These are phyloP conservation scores for Fusarium chaquense DNA, from an alignment of 2,329 filamentous ascomycete species.

Conservation along the genomic window DNA sequence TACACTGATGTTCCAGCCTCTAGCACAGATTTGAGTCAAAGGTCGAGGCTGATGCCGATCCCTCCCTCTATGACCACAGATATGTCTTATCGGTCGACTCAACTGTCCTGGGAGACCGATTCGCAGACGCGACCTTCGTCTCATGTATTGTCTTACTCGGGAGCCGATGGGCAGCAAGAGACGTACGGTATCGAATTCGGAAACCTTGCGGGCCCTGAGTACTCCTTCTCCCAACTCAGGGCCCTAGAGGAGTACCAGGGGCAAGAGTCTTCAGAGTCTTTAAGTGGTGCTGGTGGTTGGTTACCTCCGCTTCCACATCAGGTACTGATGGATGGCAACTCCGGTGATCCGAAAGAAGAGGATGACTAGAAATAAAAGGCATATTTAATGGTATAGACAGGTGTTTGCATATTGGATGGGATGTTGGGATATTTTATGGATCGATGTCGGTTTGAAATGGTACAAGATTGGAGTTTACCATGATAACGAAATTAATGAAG, in stretches of 20 bases:
- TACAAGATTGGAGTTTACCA: background rate
- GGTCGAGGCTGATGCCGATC: background rate
- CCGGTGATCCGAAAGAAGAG: background rate
- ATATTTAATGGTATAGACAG: background rate
- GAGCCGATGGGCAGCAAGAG: background rate
- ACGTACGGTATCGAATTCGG: too few species aligned
- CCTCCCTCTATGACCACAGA: background rate
- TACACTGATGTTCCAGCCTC: background rate
- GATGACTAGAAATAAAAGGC: too few species aligned
- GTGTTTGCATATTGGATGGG: background rate
- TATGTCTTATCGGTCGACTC: background rate
- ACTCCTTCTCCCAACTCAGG: too few species aligned
- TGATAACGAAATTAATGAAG: background rate
- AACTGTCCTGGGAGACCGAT: background rate
- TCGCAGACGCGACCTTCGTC: background rate
- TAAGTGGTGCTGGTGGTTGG: background rate
- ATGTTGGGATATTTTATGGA: background rate
- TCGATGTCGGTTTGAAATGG: background rate
- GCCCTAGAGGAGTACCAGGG: too few species aligned
- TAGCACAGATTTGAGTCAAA: background rate
- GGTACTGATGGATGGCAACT: background rate
- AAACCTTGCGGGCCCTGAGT: background rate
- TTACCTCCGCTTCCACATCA: background rate
- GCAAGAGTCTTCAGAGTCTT: background rate
- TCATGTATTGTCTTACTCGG: background rate